Percentiles rank a stretch among this genome's conserved stretches.
phyloP scores from a whole-genome alignment of 2,329 filamentous ascomycete species.

The Talaromyces pinophilus region DNA sequence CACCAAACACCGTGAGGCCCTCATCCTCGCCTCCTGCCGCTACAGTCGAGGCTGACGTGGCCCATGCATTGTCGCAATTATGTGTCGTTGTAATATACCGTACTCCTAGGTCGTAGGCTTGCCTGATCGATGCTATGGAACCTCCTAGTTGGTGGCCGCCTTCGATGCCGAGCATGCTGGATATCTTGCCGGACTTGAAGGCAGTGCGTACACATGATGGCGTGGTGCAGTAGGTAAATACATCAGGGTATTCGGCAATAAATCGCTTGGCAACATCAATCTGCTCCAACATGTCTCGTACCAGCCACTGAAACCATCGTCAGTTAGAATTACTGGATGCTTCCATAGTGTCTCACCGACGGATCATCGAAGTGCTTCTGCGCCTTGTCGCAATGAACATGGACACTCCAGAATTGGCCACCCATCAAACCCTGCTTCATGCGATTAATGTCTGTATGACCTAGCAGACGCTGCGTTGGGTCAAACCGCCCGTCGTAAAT shows the following conservation, averaged over 20 bases:
- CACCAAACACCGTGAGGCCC: constrained; percentile 28
- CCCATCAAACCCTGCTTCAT: constrained; percentile 16
- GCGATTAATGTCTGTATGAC: constrained; percentile 15
- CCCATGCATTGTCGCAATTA: constrained; percentile 30
- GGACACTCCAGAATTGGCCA: constrained; percentile 12
- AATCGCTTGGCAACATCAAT: neutral
- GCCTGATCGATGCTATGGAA: neutral
- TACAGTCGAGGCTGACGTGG: constrained; percentile 26
- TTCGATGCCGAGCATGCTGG: neutral
- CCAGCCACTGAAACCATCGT: neutral
- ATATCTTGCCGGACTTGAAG: neutral
- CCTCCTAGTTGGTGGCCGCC: neutral
- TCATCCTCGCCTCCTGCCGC: neutral
- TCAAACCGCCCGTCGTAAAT: neutral
- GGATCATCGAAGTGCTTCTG: constrained; percentile 15
- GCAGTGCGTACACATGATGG: neutral
- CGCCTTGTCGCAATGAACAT: constrained; percentile 9
- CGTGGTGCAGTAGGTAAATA: neutral
- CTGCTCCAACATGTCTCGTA: neutral
- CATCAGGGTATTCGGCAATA: neutral
- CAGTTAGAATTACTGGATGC: neutral
- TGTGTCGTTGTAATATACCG: constrained; percentile 15
- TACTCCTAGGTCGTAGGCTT: neutral
- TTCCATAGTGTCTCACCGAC: constrained; percentile 10
- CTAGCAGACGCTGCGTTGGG: neutral